Percentiles rank a stretch among this genome's conserved stretches.
These are phyloP conservation scores for Euptelea pleiosperma DNA, from an alignment of 164 flowering plant genomes.

Conservation along the genomic window DNA sequence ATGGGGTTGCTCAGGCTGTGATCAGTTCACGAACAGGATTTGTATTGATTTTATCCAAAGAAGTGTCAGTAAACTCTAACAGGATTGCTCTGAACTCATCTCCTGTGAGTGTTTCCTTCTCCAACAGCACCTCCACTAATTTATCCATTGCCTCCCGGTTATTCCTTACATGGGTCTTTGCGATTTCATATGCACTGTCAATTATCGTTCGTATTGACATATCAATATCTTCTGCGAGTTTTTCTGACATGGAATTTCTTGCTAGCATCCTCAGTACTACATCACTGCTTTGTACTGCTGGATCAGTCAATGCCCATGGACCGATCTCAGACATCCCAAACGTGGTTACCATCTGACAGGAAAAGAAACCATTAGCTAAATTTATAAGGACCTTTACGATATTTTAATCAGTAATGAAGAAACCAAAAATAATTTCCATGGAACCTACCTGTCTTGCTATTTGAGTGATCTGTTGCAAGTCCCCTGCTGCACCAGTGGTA, in stretches of 20 bases:
- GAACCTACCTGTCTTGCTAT: conserved; percentile 56
- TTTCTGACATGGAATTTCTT: conserved; percentile 74
- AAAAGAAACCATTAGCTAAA: not conserved
- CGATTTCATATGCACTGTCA: conserved; percentile 55
- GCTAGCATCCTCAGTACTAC: conserved; percentile 65
- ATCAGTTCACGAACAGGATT: conserved; percentile 29
- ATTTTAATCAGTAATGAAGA: not conserved
- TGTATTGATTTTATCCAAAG: conserved; percentile 12
- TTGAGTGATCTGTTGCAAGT: conserved; percentile 61
- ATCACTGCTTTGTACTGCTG: conserved; percentile 51
- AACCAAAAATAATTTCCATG: conserved; percentile 3
- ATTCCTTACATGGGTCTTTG: conserved; percentile 53
- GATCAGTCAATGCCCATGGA: conserved; percentile 72
- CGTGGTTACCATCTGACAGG: conserved; percentile 57
- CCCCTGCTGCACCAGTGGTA: conserved; percentile 78
- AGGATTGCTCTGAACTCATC: conserved; percentile 72
- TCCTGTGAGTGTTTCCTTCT: conserved; percentile 68
- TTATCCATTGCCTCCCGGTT: conserved; percentile 55
- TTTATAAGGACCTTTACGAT: not conserved
- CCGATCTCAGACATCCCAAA: conserved; percentile 83
- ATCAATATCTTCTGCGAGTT: conserved; percentile 72
- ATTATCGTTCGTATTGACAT: conserved; percentile 37
- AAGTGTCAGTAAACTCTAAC: conserved; percentile 40
- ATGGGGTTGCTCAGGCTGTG: conserved; percentile 23
- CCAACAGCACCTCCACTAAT: conserved; percentile 60